These are phyloP conservation scores for peach (Prunus persica) DNA, from an alignment of 306 rosid genomes.

Conservation along the genomic window Prunus_persica_NCBIv2 NC_034013.1:16783001-16783500, in stretches of 20 bases:
- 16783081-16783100: background rate
- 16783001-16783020: background rate
- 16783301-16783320: slow-evolving; percentile 4
- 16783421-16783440: slow-evolving; percentile 82
- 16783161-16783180: slow-evolving; percentile 3
- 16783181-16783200: background rate
- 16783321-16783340: slow-evolving; percentile 7
- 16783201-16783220: slow-evolving; percentile 1
- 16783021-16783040: slow-evolving; percentile 3
- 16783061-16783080: background rate
- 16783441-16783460: slow-evolving; percentile 68
- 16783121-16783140: background rate
- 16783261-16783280: slow-evolving; percentile 6
- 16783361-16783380: slow-evolving; percentile 92
- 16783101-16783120: background rate
- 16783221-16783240: slow-evolving; percentile 3
- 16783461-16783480: slow-evolving; percentile 51
- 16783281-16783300: slow-evolving; percentile 8
- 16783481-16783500: slow-evolving; percentile 20
- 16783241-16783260: slow-evolving; percentile 8
- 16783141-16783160: background rate
- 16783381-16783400: slow-evolving; percentile 82
- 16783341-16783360: slow-evolving; percentile 24
- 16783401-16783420: slow-evolving; percentile 76
- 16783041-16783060: slow-evolving; percentile 12